Percentiles rank a stretch among this genome's conserved stretches.
Evolutionary conservation across 257 asterid genomes (phyloP).

Genomic region (Thymus mandschuricus): DNA sequence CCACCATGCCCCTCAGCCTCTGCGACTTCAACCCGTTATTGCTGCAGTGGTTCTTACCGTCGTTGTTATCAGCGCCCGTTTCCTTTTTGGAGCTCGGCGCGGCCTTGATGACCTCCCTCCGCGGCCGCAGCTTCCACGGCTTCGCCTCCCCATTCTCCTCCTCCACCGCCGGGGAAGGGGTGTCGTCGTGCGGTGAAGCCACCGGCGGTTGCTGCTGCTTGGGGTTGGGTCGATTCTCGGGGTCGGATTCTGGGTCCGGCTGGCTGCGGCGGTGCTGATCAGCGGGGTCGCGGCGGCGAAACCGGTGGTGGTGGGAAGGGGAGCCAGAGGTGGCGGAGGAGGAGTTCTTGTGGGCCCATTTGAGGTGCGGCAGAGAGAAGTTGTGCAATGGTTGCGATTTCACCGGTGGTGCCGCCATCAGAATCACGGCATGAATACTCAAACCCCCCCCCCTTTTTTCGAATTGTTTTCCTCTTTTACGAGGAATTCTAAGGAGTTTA

Average conservation of each 20-base stretch:
- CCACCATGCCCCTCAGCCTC: conserved; percentile 44
- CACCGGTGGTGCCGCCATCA: conserved; percentile 77
- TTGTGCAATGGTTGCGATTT: conserved; percentile 84
- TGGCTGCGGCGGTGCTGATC: conserved; percentile 37
- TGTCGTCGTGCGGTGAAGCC: conserved; percentile 10
- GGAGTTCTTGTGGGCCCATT: conserved; percentile 74
- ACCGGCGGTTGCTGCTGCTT: conserved; percentile 21
- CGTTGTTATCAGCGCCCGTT: conserved; percentile 27
- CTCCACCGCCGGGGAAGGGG: conserved; percentile 32
- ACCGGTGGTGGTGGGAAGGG: conserved; percentile 46
- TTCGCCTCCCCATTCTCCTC: conserved; percentile 50
- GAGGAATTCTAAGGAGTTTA: conserved; percentile 12
- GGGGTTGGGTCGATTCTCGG: conserved; percentile 33
- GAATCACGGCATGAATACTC: conserved; percentile 25
- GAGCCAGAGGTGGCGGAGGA: conserved; percentile 33
- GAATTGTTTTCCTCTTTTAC: background rate
- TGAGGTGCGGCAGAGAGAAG: conserved; percentile 66
- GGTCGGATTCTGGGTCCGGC: conserved; percentile 33
- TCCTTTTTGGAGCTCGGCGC: conserved; percentile 33
- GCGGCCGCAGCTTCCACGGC: conserved; percentile 73
- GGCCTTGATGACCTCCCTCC: conserved; percentile 49
- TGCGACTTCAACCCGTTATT: conserved; percentile 37
- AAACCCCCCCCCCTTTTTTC: background rate
- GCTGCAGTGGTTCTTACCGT: conserved; percentile 25
- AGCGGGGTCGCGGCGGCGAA: conserved; percentile 66